These are phyloP conservation scores for Citrullus mucosospermus DNA, from an alignment of 306 rosid species.

Conservation along the genomic window DNA sequence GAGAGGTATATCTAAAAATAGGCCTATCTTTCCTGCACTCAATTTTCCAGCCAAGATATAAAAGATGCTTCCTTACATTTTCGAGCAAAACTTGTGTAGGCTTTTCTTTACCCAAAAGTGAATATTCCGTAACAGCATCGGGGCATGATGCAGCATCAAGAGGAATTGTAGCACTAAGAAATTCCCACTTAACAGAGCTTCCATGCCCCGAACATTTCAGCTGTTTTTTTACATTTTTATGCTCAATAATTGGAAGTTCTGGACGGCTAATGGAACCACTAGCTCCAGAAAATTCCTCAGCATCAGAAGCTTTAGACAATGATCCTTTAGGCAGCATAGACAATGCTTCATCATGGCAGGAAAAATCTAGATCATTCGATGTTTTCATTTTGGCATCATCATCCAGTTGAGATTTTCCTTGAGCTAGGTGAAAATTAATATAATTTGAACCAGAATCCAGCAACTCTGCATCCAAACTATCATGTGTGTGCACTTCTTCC, in stretches of 20 bases:
- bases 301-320: background rate
- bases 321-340: constrained; percentile 15
- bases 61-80: constrained; percentile 34
- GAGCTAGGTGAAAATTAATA: background rate
- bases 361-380: background rate
- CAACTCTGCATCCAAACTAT: background rate
- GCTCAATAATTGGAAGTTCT: constrained; percentile 3
- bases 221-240: background rate
- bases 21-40: constrained; percentile 7
- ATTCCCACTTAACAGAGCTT: constrained; percentile 14
- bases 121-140: constrained; percentile 26
- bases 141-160: constrained; percentile 30
- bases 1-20: constrained; percentile 19
- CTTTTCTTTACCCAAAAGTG: background rate
- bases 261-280: constrained; percentile 7
- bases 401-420: constrained; percentile 11
- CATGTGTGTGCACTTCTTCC: background rate
- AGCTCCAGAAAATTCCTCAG: constrained; percentile 13
- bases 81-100: background rate
- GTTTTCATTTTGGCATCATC: constrained; percentile 2
- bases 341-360: constrained; percentile 7
- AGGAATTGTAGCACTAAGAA: constrained; percentile 13
- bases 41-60: constrained; percentile 59
- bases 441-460: background rate
- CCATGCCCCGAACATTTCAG: background rate